Percentiles rank a stretch among this genome's conserved stretches.
Conservation (phyloP, 768 basidiomycete genomes). For the Leccinum disarticulatum region DNA sequence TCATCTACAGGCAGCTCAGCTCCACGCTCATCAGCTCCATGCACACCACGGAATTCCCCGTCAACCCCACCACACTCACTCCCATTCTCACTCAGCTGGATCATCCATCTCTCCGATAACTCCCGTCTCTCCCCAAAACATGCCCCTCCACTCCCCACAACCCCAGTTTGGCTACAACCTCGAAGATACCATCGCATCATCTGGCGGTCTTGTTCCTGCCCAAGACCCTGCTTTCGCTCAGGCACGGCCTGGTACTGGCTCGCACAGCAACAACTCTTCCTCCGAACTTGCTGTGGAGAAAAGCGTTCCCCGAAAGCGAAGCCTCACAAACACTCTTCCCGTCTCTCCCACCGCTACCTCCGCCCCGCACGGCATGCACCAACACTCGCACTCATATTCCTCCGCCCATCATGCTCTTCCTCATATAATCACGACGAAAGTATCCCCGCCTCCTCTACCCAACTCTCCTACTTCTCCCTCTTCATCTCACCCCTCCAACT, state of each 20-base stretch:
- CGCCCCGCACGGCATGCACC: slow-evolving; percentile 19
- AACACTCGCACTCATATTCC: slow-evolving; percentile 30
- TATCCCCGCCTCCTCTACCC: slow-evolving; percentile 29
- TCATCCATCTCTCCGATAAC: slow-evolving; percentile 52
- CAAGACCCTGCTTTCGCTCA: slow-evolving; percentile 31
- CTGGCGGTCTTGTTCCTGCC: slow-evolving; percentile 27
- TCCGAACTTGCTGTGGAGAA: slow-evolving; percentile 47
- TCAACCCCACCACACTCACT: slow-evolving; percentile 18
- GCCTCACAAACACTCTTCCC: slow-evolving; percentile 52
- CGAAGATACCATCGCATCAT: slow-evolving; percentile 34
- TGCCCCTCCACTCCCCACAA: slow-evolving; percentile 45
- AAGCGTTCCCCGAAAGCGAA: slow-evolving; percentile 65
- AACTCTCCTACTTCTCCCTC: slow-evolving; percentile 26
- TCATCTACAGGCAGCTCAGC: slow-evolving; percentile 42
- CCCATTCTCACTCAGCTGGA: slow-evolving; percentile 22
- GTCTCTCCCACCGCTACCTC: slow-evolving; percentile 16
- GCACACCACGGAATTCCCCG: slow-evolving; percentile 43
- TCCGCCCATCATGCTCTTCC: slow-evolving; percentile 14
- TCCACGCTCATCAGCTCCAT: slow-evolving; percentile 61
- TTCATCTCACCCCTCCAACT: slow-evolving; percentile 25
- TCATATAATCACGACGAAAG: slow-evolving; percentile 34
- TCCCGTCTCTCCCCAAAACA: slow-evolving; percentile 51
- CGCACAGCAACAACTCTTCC: slow-evolving; percentile 42
- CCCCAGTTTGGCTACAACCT: slow-evolving; percentile 54
- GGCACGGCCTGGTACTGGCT: slow-evolving; percentile 38